Evolutionary conservation across 2,329 filamentous ascomycete species (phyloP), one percentile per base, ranked within the genome.

Genomic region (Celoporthe dispersa): DNA sequence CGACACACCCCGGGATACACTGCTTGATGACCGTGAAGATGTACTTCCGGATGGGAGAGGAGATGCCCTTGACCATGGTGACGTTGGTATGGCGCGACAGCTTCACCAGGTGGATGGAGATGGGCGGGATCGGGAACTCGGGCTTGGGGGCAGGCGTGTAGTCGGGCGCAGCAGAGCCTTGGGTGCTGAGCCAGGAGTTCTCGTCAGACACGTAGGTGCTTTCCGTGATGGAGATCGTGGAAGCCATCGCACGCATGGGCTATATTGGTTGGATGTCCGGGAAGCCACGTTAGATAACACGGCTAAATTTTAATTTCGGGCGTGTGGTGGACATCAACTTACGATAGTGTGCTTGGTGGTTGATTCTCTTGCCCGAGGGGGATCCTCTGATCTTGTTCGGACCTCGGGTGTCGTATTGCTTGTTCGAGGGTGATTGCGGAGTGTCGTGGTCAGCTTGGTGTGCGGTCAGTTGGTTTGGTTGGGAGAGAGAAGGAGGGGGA

Each of bases 21-120:
- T n/a, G 19, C 57, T 60, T 60, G 57, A 60, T 35, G 57, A 22
- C 16, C 3, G 57, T 60, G 57, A 60, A 60, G 57, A 37, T 33
- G 19, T 35, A 19, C 33, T 31, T 60, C 8, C 31, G 22, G 16
- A 60, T 60, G 57, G 31, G 57, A 5, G 57, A 9, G 6, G 16
- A 22, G 31, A 60, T 60, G 14, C 57, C 57, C 57, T 14, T 37
- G 57, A 60, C 57, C 16, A 33, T 60, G 57, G 57, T 60, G 19
- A 60, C 16, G 33, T 8, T 25, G 57, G 33, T 60, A 3, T n/a
- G 31, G 28, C 16, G 19, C 14, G 57, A 60, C 31, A 37, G 31
- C 57, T 31, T 37, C 16, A 60, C 57, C 5, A 35, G 57, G 31
- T 22, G 57, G 33, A 60, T 60, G 57, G 57, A 60, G 19, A 60